Base-by-base conservation (phyloP, 2,329 filamentous ascomycete species). In the Parastagonospora avenae region DNA sequence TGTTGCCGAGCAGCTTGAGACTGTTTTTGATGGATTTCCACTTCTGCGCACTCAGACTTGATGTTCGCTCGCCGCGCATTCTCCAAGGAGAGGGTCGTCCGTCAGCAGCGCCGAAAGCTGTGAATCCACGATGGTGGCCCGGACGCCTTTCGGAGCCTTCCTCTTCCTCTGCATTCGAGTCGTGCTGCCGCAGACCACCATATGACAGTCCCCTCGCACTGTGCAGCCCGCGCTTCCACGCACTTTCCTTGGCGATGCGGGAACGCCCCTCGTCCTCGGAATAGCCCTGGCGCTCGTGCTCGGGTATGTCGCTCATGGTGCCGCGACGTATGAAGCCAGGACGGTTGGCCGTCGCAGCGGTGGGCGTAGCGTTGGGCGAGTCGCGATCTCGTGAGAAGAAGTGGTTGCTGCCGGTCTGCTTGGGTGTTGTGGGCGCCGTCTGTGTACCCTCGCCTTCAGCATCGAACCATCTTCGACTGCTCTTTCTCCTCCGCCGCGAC, bases 1-100 rank as follows among this genome's bases (percentile, higher is more conserved):
- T 86, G 56, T 91, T 86, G 24, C 84, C 85, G 33, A 88, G 79
- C 53, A 96, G 80, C 70, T 91, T 92, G 41, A 97, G 76, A 0
- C 92, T 92, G 60, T 91, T 91, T 76, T 97, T 97, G 66, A 99
- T 84, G 68, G 95, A 90, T 57, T 87, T 88, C 94, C 94, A 99
- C 77, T 90, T 91, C 64, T 93, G 89, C 14, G 85, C 91, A 64
- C 77, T 78, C 42, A 77, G 59, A 63, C 75, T 78, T 7, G 74
- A 73, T 32, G 77, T 75, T n/a, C 78, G 74, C 46, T 80, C 78
- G 30, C 74, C 70, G 4, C 77, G 74, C 48, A 74, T 70, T 12
- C 75, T 67, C 70, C 77, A 79, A 1, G 74, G 71, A 2, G 75
- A 78, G 6, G 63, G 72, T 51, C 76, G 74, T 15, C 68, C 67